Conservation (phyloP, 768 basidiomycete genomes). For the Sarcodon sp. region DNA sequence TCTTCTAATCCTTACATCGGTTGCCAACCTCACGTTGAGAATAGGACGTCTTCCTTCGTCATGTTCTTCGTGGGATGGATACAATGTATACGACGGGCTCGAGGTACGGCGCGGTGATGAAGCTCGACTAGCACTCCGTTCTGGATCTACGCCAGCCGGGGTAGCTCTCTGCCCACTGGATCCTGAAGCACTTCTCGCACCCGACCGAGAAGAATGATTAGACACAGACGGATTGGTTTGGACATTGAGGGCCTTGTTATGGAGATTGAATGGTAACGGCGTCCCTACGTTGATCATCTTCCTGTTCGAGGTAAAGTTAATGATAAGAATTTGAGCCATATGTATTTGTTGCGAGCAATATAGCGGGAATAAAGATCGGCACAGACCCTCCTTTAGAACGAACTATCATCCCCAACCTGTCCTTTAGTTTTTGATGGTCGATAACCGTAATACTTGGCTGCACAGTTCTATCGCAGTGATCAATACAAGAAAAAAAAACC, state of each 20-base stretch:
- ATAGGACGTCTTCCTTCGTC: conserved; percentile 10
- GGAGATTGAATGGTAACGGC: conserved; percentile 47
- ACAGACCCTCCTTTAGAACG: conserved; percentile 49
- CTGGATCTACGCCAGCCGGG: conserved; percentile 8
- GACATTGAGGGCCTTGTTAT: conserved; percentile 20
- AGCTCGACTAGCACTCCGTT: conserved; percentile 12
- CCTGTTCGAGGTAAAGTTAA: conserved; percentile 17
- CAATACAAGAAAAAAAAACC: neutral
- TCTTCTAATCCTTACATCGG: conserved; percentile 4
- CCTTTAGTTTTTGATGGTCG: conserved; percentile 38
- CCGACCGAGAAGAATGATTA: conserved; percentile 10
- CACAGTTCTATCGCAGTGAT: neutral
- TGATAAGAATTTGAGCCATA: neutral
- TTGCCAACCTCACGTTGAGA: conserved; percentile 15
- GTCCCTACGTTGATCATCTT: conserved; percentile 64
- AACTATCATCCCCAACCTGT: conserved; percentile 40
- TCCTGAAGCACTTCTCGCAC: conserved; percentile 20
- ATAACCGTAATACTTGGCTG: conserved; percentile 11
- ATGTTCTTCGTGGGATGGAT: conserved; percentile 10
- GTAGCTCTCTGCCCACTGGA: conserved; percentile 7
- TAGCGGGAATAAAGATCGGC: neutral
- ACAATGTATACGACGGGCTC: conserved; percentile 8
- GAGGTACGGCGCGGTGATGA: conserved; percentile 5
- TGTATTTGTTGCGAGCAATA: neutral
- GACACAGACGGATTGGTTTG: conserved; percentile 9